These are phyloP conservation scores for Murraya paniculata DNA, from an alignment of 345 rosid genomes.

Conservation along the genomic window DNA sequence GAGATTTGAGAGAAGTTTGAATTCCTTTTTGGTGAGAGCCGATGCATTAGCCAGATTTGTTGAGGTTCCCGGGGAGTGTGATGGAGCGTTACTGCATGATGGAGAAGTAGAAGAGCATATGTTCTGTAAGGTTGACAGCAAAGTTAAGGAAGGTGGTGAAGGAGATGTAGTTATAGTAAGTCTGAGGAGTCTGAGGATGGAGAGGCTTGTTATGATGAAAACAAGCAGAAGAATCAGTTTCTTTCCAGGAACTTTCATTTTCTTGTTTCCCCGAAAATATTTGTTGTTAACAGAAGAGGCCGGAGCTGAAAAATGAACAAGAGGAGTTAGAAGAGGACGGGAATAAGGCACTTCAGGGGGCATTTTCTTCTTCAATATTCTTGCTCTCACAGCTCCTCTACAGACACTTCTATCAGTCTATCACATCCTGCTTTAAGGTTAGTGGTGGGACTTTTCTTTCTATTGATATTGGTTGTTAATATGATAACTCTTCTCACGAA, in stretches of 20 bases:
- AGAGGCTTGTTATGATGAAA: conserved; percentile 55
- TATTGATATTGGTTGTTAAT: background rate
- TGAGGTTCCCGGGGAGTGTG: conserved; percentile 14
- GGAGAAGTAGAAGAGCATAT: conserved; percentile 30
- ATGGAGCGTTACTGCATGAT: conserved; percentile 21
- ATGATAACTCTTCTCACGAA: background rate
- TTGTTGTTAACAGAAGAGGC: conserved; percentile 41
- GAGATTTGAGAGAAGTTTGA: conserved; percentile 47
- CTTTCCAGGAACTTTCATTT: conserved; percentile 51
- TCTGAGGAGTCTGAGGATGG: conserved; percentile 60
- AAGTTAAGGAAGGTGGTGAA: conserved; percentile 41
- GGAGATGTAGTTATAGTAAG: conserved; percentile 37
- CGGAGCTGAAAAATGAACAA: conserved; percentile 43
- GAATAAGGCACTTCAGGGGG: conserved; percentile 59
- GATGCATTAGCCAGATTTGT: conserved; percentile 4
- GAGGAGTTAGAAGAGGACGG: conserved; percentile 40
- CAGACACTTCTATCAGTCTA: conserved; percentile 4
- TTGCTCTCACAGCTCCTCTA: conserved; percentile 18
- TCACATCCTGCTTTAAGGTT: conserved; percentile 28
- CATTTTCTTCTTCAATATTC: conserved; percentile 33
- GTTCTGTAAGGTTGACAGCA: conserved; percentile 29
- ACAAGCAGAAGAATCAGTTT: conserved; percentile 62
- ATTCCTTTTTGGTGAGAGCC: conserved; percentile 60
- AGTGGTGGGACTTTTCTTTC: conserved; percentile 15
- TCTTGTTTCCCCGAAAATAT: conserved; percentile 28